Conservation (phyloP, 192 early-diverging fungal genomes). For the Gryganskiella cystojenkinii region DNA sequence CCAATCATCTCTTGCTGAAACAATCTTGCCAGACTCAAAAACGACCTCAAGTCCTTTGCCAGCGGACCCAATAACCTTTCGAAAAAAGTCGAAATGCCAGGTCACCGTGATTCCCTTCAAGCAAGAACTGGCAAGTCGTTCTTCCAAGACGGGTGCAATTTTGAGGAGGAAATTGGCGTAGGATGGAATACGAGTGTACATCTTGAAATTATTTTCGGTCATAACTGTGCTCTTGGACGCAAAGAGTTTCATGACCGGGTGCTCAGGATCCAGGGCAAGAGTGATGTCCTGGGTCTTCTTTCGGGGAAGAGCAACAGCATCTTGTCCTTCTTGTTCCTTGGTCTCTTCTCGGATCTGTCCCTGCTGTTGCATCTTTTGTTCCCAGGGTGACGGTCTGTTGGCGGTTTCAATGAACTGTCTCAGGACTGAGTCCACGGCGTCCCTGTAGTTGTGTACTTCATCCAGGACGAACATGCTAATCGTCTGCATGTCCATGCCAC, state of each 20-base stretch:
- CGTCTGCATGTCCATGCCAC: no score
- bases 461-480: conserved; percentile 8
- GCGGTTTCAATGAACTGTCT: conserved; percentile 5
- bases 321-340: not conserved
- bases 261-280: conserved; percentile 3
- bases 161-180: conserved; percentile 46
- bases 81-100: conserved; percentile 28
- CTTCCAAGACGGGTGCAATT: conserved; percentile 24
- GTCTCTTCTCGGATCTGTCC: not conserved
- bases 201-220: not conserved
- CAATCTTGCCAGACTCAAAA: conserved; percentile 22
- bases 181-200: conserved; percentile 36
- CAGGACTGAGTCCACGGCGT: conserved; percentile 19
- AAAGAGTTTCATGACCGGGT: conserved; percentile 20
- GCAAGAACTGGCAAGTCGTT: conserved; percentile 23
- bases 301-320: not conserved
- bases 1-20: conserved; percentile 24
- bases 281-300: conserved; percentile 1
- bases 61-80: conserved; percentile 8
- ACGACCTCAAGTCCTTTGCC: conserved; percentile 28
- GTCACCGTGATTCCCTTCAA: conserved; percentile 21
- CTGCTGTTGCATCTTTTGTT: conserved; percentile 1
- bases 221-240: conserved; percentile 1
- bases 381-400: conserved; percentile 1
- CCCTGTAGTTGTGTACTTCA: conserved; percentile 16